phyloP scores from a whole-genome alignment of 768 basidiomycete species.

The Punctularia strigosozonata region DNA sequence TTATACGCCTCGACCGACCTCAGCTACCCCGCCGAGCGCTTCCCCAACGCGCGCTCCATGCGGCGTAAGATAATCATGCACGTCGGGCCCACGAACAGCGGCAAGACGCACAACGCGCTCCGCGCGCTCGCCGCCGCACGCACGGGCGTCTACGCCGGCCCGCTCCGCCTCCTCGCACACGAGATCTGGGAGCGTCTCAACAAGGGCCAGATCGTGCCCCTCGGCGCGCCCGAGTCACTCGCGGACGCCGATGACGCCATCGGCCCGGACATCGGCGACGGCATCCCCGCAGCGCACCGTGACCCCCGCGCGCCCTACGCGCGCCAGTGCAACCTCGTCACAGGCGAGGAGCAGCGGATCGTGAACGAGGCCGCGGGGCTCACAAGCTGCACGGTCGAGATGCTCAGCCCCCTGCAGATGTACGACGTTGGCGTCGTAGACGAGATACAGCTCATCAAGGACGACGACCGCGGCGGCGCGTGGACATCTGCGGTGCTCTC shows the following conservation, averaged over 20 bases:
- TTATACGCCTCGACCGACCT: conserved; percentile 28
- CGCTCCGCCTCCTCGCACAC: conserved; percentile 85
- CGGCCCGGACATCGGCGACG: conserved; percentile 5
- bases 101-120: conserved; percentile 91
- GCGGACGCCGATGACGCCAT: conserved; percentile 25
- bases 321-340: conserved; percentile 73
- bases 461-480: conserved; percentile 60
- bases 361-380: conserved; percentile 46
- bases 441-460: conserved; percentile 93
- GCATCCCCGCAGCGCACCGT: conserved; percentile 11
- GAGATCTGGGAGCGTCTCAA: conserved; percentile 92
- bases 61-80: conserved; percentile 83
- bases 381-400: conserved; percentile 88
- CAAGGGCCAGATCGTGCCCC: conserved; percentile 74
- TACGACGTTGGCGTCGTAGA: conserved; percentile 87
- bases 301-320: conserved; percentile 34
- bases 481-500: conserved; percentile 84
- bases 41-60: conserved; percentile 39
- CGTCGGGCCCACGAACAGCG: conserved; percentile 95
- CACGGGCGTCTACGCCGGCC: conserved; percentile 80
- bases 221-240: conserved; percentile 35
- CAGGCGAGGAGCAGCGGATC: conserved; percentile 81
- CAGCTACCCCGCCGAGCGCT: conserved; percentile 38
- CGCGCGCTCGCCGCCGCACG: conserved; percentile 71
- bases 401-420: conserved; percentile 37